Evolutionary conservation across 2,329 filamentous ascomycete genomes (phyloP).

Genomic region (Fusarium sp.): DNA sequence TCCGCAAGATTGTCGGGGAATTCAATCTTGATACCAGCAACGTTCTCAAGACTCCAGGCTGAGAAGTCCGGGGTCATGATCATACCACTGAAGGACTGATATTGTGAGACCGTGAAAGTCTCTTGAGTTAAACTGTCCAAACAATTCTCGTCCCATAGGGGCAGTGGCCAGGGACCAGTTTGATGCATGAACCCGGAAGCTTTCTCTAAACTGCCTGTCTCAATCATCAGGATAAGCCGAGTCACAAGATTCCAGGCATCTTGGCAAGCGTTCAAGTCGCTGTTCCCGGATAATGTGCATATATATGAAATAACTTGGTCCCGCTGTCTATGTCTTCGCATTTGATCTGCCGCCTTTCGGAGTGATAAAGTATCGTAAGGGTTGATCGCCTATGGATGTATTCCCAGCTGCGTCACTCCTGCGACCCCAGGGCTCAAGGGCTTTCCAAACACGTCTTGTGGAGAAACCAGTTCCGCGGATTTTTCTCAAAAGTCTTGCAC

Average conservation of each 20-base stretch:
- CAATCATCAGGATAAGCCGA: background rate
- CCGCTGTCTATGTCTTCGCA: rapidly evolving
- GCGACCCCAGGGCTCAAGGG: rapidly evolving
- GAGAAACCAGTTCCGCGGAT: too few species aligned
- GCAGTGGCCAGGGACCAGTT: rapidly evolving
- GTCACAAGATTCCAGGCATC: rapidly evolving
- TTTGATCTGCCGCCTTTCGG: rapidly evolving
- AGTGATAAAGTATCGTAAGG: rapidly evolving
- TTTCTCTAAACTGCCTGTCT: background rate
- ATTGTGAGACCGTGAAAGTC: rapidly evolving
- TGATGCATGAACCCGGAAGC: background rate
- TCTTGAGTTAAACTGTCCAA: rapidly evolving
- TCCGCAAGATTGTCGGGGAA: rapidly evolving
- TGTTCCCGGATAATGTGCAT: background rate
- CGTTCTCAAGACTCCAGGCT: background rate
- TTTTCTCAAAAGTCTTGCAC: too few species aligned
- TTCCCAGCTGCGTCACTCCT: rapidly evolving
- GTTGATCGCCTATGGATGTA: rapidly evolving
- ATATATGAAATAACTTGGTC: rapidly evolving
- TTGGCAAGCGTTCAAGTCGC: rapidly evolving
- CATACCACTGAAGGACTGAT: rapidly evolving
- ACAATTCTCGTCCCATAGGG: rapidly evolving
- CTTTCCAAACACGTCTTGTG: background rate
- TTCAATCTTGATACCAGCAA: background rate
- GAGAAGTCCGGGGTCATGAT: rapidly evolving